These are phyloP conservation scores for Bacidia rubella DNA, from an alignment of 495 filamentous ascomycete genomes.

Conservation along the genomic window DNA sequence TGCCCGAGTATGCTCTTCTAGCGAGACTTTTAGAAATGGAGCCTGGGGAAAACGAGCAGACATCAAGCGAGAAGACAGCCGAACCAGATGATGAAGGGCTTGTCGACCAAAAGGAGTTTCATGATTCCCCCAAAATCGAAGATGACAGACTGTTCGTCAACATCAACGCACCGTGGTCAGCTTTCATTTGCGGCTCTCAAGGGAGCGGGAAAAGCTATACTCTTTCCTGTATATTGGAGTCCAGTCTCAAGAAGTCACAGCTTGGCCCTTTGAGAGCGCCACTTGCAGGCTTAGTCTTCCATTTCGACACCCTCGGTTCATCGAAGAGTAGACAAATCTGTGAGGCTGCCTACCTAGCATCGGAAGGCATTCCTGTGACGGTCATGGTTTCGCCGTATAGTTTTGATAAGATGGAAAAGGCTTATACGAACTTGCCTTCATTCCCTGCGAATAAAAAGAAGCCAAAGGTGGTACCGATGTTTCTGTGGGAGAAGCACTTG, in stretches of 20 bases:
- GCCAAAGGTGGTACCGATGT: constrained; percentile 35
- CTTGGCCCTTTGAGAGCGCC: constrained; percentile 22
- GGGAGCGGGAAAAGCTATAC: constrained; percentile 69
- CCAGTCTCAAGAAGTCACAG: constrained; percentile 31
- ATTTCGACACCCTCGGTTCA: constrained; percentile 50
- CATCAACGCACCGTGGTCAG: constrained; percentile 49
- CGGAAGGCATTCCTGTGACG: constrained; percentile 39
- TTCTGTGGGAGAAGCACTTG: constrained; percentile 44
- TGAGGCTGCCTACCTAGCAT: constrained; percentile 53
- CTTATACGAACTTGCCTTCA: constrained; percentile 23
- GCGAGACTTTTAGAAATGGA: background rate
- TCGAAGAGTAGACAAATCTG: constrained; percentile 42
- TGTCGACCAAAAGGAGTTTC: no score
- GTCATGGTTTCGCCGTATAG: constrained; percentile 55
- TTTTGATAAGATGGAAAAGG: constrained; percentile 29
- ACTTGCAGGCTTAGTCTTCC: constrained; percentile 53
- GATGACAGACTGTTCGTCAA: constrained; percentile 27
- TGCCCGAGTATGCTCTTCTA: background rate
- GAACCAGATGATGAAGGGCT: background rate
- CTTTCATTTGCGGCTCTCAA: constrained; percentile 67
- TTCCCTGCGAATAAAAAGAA: constrained; percentile 9
- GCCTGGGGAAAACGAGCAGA: background rate
- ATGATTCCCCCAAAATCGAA: background rate
- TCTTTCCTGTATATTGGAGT: constrained; percentile 56
- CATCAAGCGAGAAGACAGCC: background rate